phyloP scores from a whole-genome alignment of 2,329 filamentous ascomycete species.

The Trichoderma atrobrunneum region DNA sequence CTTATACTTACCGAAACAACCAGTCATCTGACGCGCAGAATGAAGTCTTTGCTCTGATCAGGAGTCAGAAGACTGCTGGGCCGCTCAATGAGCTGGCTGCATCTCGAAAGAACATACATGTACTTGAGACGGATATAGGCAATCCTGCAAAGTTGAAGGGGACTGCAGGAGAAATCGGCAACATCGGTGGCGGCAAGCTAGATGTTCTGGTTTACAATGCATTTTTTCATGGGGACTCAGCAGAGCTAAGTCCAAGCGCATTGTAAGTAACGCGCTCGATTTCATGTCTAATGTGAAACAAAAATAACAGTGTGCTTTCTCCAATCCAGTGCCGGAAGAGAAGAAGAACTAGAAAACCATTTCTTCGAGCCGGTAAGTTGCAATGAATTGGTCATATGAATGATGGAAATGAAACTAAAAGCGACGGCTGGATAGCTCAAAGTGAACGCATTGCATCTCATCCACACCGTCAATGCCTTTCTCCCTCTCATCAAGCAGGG shows the following conservation, averaged over 20 bases:
- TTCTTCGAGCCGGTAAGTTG: background rate
- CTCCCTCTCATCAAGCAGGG: background rate
- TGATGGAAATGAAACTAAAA: background rate
- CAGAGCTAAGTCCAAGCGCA: background rate
- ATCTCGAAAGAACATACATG: background rate
- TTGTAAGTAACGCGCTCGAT: background rate
- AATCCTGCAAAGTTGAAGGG: background rate
- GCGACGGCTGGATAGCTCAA: background rate
- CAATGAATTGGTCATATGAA: background rate
- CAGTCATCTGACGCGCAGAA: background rate
- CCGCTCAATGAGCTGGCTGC: background rate
- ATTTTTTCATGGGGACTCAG: background rate
- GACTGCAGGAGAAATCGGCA: background rate
- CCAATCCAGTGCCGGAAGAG: background rate
- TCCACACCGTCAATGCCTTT: background rate
- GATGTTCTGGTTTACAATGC: background rate
- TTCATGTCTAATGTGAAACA: background rate
- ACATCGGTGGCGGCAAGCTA: background rate
- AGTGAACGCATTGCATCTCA: background rate
- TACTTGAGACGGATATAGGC: background rate
- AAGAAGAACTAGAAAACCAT: background rate
- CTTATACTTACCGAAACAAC: background rate
- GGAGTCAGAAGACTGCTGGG: background rate
- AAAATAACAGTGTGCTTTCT: background rate
- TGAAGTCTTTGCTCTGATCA: background rate